Percentiles rank a stretch among this genome's conserved stretches.
These are phyloP conservation scores for Mayamaea pseudoterrestris DNA, from an alignment of 108 stramenopile species.

Conservation along the genomic window DNA sequence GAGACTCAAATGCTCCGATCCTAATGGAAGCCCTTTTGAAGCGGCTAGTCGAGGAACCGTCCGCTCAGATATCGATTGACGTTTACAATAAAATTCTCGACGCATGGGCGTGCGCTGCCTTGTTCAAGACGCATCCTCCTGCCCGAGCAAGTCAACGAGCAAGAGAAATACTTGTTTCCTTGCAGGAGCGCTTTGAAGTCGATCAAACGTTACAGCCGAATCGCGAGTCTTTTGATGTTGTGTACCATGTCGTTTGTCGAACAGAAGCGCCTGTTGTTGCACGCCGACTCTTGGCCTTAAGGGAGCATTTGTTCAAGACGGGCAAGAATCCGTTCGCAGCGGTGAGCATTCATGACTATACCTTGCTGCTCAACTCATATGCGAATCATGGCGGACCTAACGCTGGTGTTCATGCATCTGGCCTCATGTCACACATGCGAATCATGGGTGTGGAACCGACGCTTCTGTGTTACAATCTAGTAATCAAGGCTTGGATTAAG, in stretches of 20 bases:
- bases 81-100: slow-evolving; percentile 27
- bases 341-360: slow-evolving; percentile 13
- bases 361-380: slow-evolving; percentile 17
- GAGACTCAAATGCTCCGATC: slow-evolving; percentile 21
- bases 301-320: slow-evolving; percentile 18
- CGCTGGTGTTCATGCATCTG: slow-evolving; percentile 20
- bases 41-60: slow-evolving; percentile 22
- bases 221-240: slow-evolving; percentile 12
- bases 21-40: slow-evolving; percentile 24
- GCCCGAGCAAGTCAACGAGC: slow-evolving; percentile 22
- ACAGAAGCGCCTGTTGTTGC: slow-evolving; percentile 17
- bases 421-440: slow-evolving; percentile 23
- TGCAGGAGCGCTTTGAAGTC: slow-evolving; percentile 23
- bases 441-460: slow-evolving; percentile 21
- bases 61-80: slow-evolving; percentile 1
- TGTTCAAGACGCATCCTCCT: slow-evolving; percentile 10
- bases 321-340: slow-evolving; percentile 18
- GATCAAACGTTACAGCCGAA: slow-evolving; percentile 8
- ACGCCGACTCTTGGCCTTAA: slow-evolving; percentile 19
- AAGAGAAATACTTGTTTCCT: slow-evolving; percentile 18
- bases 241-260: slow-evolving; percentile 19
- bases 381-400: slow-evolving; percentile 14
- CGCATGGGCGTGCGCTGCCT: slow-evolving; percentile 27
- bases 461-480: slow-evolving; percentile 30
- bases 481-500: slow-evolving; percentile 25